Evolutionary conservation across 108 stramenopile genomes (phyloP).

Genomic region (Discostella stelligeroides): DNA sequence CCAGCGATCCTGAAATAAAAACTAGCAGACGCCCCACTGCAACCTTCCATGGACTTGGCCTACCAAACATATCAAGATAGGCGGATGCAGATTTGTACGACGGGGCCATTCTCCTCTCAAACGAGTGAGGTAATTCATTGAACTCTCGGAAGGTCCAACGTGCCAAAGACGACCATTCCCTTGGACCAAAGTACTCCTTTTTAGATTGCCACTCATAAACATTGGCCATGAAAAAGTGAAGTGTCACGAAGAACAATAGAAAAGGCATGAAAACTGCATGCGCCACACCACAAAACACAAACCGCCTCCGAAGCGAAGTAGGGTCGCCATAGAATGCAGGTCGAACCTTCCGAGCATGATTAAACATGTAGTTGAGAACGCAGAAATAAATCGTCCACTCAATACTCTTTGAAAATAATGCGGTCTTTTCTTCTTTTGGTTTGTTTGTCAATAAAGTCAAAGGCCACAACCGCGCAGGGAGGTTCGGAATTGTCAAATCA

Average conservation of each 20-base stretch:
- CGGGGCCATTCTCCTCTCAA: conserved; percentile 83
- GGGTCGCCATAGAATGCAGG: conserved; percentile 88
- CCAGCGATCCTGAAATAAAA: conserved; percentile 93
- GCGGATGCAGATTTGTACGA: conserved; percentile 84
- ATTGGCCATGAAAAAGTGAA: conserved; percentile 94
- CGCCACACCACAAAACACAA: conserved; percentile 86
- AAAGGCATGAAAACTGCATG: conserved; percentile 94
- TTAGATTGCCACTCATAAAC: conserved; percentile 91
- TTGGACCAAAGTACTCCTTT: conserved; percentile 91
- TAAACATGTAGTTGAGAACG: conserved; percentile 97
- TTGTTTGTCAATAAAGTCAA: conserved; percentile 9
- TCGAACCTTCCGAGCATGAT: conserved; percentile 89
- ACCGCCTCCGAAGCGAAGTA: conserved; percentile 68
- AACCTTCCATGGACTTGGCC: conserved; percentile 72
- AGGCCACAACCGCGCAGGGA: conserved; percentile 41
- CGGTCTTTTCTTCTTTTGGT: conserved; percentile 20
- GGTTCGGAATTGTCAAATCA: conserved; percentile 64
- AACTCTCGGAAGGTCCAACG: conserved; percentile 95
- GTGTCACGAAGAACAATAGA: conserved; percentile 87
- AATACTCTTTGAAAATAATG: conserved; percentile 70
- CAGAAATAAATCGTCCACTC: conserved; percentile 92
- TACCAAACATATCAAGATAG: conserved; percentile 84
- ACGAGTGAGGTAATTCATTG: conserved; percentile 94
- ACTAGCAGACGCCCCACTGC: conserved; percentile 78
- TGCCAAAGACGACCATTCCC: conserved; percentile 89